A percentile compares a stretch with the other conserved stretches of the same genome.
These are phyloP conservation scores for Santalum album DNA, from an alignment of 164 flowering plant genomes.

Conservation along the genomic window DNA sequence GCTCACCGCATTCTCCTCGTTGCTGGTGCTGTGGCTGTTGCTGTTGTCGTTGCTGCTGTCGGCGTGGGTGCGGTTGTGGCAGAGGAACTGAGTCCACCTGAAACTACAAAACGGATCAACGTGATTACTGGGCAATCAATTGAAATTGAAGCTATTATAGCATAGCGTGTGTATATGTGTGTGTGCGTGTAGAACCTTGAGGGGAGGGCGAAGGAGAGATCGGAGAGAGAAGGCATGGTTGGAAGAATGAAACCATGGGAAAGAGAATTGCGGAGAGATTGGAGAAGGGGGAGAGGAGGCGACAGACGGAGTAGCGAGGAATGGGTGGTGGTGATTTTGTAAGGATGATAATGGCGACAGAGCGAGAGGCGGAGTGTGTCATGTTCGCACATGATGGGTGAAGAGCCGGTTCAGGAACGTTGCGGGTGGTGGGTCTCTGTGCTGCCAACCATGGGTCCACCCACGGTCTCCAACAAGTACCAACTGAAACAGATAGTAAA, in stretches of 20 bases:
- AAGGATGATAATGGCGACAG: neutral
- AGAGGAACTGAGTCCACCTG: slow-evolving; percentile 32
- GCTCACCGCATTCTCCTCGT: slow-evolving; percentile 16
- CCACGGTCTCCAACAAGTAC: too few species aligned
- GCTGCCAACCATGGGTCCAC: too few species aligned
- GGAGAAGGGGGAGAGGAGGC: neutral
- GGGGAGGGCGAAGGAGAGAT: slow-evolving; percentile 31
- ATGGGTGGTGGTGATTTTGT: slow-evolving; percentile 2
- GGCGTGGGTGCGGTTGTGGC: neutral
- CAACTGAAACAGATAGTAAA: too few species aligned
- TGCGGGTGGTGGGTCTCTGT: too few species aligned
- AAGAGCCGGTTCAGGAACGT: too few species aligned
- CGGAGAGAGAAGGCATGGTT: slow-evolving; percentile 33
- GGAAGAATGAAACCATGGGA: slow-evolving; percentile 50
- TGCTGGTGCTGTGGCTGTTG: slow-evolving; percentile 8
- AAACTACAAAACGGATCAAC: neutral
- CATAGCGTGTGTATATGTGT: too few species aligned
- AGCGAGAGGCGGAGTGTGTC: slow-evolving; percentile 2
- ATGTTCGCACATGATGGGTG: slow-evolving; percentile 20
- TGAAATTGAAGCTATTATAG: neutral
- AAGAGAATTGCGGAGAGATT: slow-evolving; percentile 7
- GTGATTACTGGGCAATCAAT: too few species aligned
- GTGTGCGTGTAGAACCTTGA: slow-evolving; percentile 31
- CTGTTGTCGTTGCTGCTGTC: neutral
- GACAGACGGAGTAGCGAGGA: slow-evolving; percentile 4